Base-by-base conservation (phyloP, 1,139 yeast genomes). In the Blastobotrys proliferans region DNA sequence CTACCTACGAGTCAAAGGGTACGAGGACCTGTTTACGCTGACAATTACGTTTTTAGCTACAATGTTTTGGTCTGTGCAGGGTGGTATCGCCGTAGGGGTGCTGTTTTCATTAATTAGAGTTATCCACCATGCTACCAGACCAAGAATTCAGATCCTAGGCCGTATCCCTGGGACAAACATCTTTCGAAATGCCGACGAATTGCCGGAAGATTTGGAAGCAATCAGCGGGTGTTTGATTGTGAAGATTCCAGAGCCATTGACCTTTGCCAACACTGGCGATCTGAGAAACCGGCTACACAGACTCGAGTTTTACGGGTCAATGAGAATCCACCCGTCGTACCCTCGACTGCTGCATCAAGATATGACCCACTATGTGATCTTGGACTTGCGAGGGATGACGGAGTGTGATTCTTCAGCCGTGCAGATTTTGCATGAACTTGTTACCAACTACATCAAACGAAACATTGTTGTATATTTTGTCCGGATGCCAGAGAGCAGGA, bases 181-280 rank as follows among this genome's bases (percentile, higher is more conserved):
- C 2, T 88, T 85, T 59, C 74, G 83, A 32, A 85, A 87, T 61
- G 92, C 95, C 0, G 95, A 88, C 62, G 58, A 58, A 16, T 48
- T 56, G 27, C 59, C 63, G 1, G 61, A 58, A 4, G 55, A 54
- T 20, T 58, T 62, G 8, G 92, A 85, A 57, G 90, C 86, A 51
- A 72, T 86, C 36, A 92, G 85, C 57, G 95, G 94, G 1, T 85
- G 95, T 56, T 69, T 92, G 40, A 83, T 90, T 36, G 83, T 90
- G 26, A 86, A 83, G 53, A 79, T 92, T 30, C 94, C 97, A 0
- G 97, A 92, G 58, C 97, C 97, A 1, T 68, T 92, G 46, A 87
- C 95, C 1, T 92, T 92, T 62, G 88, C 96, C 30, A 92, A 92
- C 59, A 78, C 94, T 14, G 85, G 83, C 47, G 97, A 90, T 58